Evolutionary conservation across 345 rosid genomes (phyloP), one percentile per base, ranked within the genome.

Genomic region (Eucalyptus albens): DNA sequence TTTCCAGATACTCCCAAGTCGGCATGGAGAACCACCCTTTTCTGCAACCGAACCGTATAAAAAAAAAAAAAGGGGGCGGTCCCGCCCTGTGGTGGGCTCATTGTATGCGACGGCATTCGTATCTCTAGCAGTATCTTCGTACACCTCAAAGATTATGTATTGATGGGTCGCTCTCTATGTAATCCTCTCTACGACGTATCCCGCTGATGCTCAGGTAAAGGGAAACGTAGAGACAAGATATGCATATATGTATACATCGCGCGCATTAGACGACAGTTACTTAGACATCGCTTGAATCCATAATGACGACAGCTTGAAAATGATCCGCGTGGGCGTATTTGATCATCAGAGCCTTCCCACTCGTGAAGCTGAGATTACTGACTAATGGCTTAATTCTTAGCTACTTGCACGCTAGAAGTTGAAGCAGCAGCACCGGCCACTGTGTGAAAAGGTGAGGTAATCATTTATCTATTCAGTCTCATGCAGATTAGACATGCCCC

Each of bases 51-150:
- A 77, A 77, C 27, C 81, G 13, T 2, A 40, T 26, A 40, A 10
- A 19, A 40, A 2, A 22, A 24, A 2, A 2, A 22, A 56, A 2
- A 4, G 0, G 11, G 29, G 6, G 27, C 29, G 29, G 47, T 19
- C 47, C 83, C 47, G 27, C 83, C 47, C 47, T 21, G 29, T 21
- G 47, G 4, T 1, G 47, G 15, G 47, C 15, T 77, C 15, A 40
- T 77, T 40, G 15, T 40, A 21, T 40, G 24, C 13, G 47, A 77
- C 15, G 15, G 83, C 83, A 77, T 77, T 21, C 27, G 26, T 37
- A 72, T 72, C 82, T 33, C 29, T 37, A 77, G 83, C 47, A 7
- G 83, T 21, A 21, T 19, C 47, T 40, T 37, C 27, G 12, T 21
- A 21, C 3, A 21, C 29, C 9, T 40, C 47, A 42, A 72, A 72